A percentile compares a stretch with the other conserved stretches of the same genome.
Conservation (phyloP, 192 early-diverging fungal genomes). For the Coemansia biformis region DNA sequence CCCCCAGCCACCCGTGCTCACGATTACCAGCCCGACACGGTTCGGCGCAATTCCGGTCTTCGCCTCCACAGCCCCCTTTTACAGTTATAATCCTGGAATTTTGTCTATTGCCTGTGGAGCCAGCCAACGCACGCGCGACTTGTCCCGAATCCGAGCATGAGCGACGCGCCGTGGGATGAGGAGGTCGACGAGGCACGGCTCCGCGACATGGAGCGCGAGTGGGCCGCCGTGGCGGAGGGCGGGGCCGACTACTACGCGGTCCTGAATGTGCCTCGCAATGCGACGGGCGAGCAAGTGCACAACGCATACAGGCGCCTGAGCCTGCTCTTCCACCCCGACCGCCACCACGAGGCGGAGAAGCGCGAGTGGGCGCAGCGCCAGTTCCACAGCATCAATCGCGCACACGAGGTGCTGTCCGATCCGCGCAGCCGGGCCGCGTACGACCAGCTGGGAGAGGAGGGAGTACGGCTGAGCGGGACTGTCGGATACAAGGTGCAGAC, state of each 20-base stretch:
- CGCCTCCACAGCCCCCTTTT: too few species aligned
- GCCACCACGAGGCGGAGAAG: conserved; percentile 56
- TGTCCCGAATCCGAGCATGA: too few species aligned
- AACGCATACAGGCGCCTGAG: conserved; percentile 70
- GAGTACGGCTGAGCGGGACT: conserved; percentile 58
- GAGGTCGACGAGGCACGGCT: conserved; percentile 28
- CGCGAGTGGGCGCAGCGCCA: conserved; percentile 65
- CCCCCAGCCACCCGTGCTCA: too few species aligned
- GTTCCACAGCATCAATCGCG: conserved; percentile 72
- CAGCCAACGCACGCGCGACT: too few species aligned
- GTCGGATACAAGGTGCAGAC: conserved; percentile 66
- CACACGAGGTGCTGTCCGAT: conserved; percentile 82
- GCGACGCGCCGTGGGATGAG: conserved; percentile 21
- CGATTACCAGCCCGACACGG: too few species aligned
- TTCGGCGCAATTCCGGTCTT: too few species aligned
- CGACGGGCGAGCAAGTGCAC: conserved; percentile 56
- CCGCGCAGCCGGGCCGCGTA: conserved; percentile 73
- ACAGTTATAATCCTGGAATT: too few species aligned
- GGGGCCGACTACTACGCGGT: conserved; percentile 59
- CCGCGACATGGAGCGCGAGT: conserved; percentile 24
- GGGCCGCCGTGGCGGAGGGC: neutral
- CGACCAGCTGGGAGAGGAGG: conserved; percentile 91
- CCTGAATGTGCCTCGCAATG: conserved; percentile 62
- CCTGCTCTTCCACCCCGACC: conserved; percentile 75
- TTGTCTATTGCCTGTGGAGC: too few species aligned